These are phyloP conservation scores for Talaromyces rugulosus DNA, from an alignment of 2,329 filamentous ascomycete genomes.

Conservation along the genomic window DNA sequence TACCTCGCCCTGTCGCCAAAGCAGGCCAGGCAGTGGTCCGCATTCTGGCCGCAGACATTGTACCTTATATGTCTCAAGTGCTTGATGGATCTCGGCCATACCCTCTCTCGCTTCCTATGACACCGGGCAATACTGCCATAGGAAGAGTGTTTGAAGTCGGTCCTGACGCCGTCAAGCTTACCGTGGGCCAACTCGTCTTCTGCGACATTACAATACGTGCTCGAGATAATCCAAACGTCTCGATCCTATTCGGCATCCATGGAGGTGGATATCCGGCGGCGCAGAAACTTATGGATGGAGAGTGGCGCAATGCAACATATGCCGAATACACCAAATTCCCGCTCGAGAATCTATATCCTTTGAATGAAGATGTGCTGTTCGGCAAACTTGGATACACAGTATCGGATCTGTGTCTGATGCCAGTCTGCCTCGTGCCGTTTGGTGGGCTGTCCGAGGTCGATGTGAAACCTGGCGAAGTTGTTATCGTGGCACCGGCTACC, in stretches of 20 bases:
- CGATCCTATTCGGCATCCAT: constrained; percentile 22
- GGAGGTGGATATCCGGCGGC: constrained; percentile 23
- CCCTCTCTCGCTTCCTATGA: constrained; percentile 30
- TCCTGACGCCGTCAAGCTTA: constrained; percentile 30
- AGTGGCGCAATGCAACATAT: constrained; percentile 34
- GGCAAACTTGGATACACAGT: constrained; percentile 36
- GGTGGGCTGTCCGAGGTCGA: constrained; percentile 41
- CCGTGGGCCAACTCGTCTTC: constrained; percentile 33
- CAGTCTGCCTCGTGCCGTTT: constrained; percentile 35
- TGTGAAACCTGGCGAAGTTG: constrained; percentile 44
- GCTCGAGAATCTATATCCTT: constrained; percentile 30
- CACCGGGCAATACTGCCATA: constrained; percentile 29
- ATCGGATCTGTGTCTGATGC: constrained; percentile 37
- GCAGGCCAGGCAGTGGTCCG: constrained; percentile 38
- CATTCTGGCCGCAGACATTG: constrained; percentile 30
- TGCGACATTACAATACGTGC: constrained; percentile 29
- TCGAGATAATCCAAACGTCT: constrained; percentile 28
- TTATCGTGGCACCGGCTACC: constrained; percentile 49
- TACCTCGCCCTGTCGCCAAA: constrained; percentile 27
- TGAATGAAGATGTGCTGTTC: constrained; percentile 28
- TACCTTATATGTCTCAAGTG: constrained; percentile 36
- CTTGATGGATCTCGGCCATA: constrained; percentile 33
- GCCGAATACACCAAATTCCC: constrained; percentile 32
- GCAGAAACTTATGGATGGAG: constrained; percentile 28
- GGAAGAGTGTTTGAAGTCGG: constrained; percentile 32